A percentile compares a stretch with the other conserved stretches of the same genome.
phyloP scores from a whole-genome alignment of 371 early-diverging fungal species.

The Lichtheimia corymbifera region DNA sequence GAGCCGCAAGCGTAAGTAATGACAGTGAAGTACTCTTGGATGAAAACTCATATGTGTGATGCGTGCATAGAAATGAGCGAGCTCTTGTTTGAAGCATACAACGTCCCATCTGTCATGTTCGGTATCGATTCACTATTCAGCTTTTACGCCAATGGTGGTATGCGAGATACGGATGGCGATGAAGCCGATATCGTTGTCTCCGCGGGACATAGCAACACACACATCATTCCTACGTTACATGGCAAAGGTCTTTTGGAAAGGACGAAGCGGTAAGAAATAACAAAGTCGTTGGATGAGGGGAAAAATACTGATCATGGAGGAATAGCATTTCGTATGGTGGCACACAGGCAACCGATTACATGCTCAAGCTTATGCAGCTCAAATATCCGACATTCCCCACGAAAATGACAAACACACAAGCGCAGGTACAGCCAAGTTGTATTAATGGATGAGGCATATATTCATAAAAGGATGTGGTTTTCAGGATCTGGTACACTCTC shows the following conservation, averaged over 20 bases:
- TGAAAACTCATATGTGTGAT: too few species aligned
- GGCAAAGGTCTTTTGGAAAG: constrained; percentile 61
- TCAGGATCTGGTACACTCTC: constrained; percentile 65
- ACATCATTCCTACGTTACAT: constrained; percentile 74
- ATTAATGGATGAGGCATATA: not conserved
- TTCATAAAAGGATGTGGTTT: not conserved
- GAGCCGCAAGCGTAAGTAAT: constrained; percentile 66
- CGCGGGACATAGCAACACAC: constrained; percentile 71
- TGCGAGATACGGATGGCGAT: constrained; percentile 26
- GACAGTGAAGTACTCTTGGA: not conserved
- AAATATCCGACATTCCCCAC: constrained; percentile 90
- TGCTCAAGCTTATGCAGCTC: constrained; percentile 85
- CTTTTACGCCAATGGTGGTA: constrained; percentile 66
- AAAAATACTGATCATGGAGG: not conserved
- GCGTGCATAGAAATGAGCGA: constrained; percentile 70
- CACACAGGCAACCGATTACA: constrained; percentile 72
- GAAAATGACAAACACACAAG: constrained; percentile 75
- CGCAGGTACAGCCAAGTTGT: constrained; percentile 48
- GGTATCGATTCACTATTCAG: constrained; percentile 90
- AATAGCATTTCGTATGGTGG: constrained; percentile 70
- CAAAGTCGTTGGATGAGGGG: not conserved
- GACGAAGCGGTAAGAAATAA: constrained; percentile 56
- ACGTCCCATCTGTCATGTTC: constrained; percentile 74
- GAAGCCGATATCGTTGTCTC: constrained; percentile 75
- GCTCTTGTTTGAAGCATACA: constrained; percentile 85